phyloP scores from a whole-genome alignment of 768 basidiomycete genomes.

The Boletus sp. region DNA sequence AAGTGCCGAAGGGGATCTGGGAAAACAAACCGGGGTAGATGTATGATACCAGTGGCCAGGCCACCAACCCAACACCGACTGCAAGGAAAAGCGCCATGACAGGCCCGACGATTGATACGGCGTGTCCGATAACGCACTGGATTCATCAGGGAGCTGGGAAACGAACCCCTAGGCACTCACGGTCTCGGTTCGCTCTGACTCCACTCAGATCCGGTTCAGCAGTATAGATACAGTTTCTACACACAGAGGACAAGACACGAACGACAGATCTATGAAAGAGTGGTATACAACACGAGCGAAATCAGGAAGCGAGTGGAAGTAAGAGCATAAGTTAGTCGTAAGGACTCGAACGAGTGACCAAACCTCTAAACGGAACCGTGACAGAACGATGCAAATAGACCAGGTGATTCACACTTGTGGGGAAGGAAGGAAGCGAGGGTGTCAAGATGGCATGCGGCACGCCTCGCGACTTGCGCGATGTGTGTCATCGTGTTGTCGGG shows the following conservation, averaged over 20 bases:
- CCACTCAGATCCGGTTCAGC: background rate
- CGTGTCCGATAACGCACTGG: background rate
- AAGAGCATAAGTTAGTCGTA: constrained; percentile 19
- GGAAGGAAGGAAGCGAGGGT: background rate
- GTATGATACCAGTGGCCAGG: constrained; percentile 12
- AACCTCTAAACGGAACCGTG: background rate
- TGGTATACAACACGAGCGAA: constrained; percentile 10
- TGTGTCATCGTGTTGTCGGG: background rate
- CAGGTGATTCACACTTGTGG: background rate
- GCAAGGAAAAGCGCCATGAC: constrained; percentile 10
- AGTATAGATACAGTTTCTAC: constrained; percentile 5
- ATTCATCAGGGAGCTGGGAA: background rate
- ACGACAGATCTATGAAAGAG: constrained; percentile 9
- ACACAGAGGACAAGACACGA: background rate
- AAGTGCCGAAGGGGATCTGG: background rate
- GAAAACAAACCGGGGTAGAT: constrained; percentile 5
- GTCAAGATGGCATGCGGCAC: background rate
- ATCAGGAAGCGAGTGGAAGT: background rate
- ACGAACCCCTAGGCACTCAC: background rate
- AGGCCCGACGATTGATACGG: background rate
- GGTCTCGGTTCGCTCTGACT: background rate
- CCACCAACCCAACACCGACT: constrained; percentile 5
- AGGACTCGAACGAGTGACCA: background rate
- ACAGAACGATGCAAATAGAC: background rate
- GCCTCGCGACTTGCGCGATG: constrained; percentile 13